These are phyloP conservation scores for Manihot esculenta DNA, from an alignment of 441 rosid species.

Conservation along the genomic window DNA sequence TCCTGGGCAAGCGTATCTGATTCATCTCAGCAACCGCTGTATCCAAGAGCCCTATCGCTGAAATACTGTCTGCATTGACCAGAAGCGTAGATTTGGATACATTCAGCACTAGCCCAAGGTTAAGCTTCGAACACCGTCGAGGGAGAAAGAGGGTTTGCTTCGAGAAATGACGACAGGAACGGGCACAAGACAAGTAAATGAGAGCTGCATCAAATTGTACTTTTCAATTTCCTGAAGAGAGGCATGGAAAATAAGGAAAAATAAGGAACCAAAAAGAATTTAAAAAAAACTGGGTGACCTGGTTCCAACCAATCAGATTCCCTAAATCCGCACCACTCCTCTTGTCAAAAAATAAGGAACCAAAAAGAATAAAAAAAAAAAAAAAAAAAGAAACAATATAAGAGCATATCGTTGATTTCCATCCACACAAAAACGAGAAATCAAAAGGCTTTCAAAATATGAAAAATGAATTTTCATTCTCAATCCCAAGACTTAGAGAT, in stretches of 20 bases:
- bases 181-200: slow-evolving; percentile 38
- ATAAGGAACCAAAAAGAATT: background rate
- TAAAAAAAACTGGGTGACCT: background rate
- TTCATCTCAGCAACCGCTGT: slow-evolving; percentile 51
- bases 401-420: too few relatives aligned
- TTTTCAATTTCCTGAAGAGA: slow-evolving; percentile 41
- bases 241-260: slow-evolving; percentile 33
- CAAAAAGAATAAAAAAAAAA: too few relatives aligned
- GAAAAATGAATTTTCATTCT: too few relatives aligned
- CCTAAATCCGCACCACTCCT: too few relatives aligned
- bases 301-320: too few relatives aligned
- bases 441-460: too few relatives aligned
- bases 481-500: too few relatives aligned
- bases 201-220: slow-evolving; percentile 36
- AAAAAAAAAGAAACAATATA: too few relatives aligned
- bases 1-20: slow-evolving; percentile 43
- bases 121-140: slow-evolving; percentile 31
- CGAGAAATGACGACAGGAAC: slow-evolving; percentile 44
- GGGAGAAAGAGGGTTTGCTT: slow-evolving; percentile 36
- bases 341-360: too few relatives aligned
- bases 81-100: slow-evolving; percentile 30
- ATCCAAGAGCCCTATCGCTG: slow-evolving; percentile 37
- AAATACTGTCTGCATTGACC: slow-evolving; percentile 24
- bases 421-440: too few relatives aligned
- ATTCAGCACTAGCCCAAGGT: slow-evolving; percentile 33